Percentiles rank a stretch among this genome's conserved stretches.
These are phyloP conservation scores for Eutrema japonicum DNA, from an alignment of 345 rosid genomes.

Conservation along the genomic window DNA sequence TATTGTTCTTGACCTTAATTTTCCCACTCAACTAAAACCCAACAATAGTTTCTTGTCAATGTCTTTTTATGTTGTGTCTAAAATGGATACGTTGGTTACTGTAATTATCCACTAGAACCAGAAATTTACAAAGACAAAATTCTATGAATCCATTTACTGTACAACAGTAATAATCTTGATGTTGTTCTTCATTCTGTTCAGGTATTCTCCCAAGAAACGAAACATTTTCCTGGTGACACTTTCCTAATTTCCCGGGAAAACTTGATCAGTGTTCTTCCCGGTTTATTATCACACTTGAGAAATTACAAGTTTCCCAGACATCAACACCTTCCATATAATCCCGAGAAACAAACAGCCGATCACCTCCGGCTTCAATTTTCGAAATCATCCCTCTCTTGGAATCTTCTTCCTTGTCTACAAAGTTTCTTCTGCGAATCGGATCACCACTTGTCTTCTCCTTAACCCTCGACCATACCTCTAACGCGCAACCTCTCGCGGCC, in stretches of 20 bases:
- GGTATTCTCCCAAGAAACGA: background rate
- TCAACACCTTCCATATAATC: constrained; percentile 80
- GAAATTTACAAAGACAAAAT: constrained; percentile 9
- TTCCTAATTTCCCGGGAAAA: background rate
- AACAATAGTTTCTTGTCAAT: constrained; percentile 4
- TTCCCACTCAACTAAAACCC: constrained; percentile 36
- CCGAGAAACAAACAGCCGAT: constrained; percentile 76
- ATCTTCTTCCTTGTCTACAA: constrained; percentile 70
- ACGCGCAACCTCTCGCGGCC: constrained; percentile 69
- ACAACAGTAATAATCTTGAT: background rate
- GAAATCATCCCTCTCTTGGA: constrained; percentile 66
- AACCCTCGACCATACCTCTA: constrained; percentile 87
- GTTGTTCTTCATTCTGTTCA: background rate
- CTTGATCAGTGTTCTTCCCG: background rate
- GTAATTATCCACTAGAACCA: constrained; percentile 12
- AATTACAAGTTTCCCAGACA: constrained; percentile 79
- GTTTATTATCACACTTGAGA: constrained; percentile 35
- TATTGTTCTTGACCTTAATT: constrained; percentile 56
- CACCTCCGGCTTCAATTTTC: constrained; percentile 80
- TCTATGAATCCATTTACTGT: constrained; percentile 6
- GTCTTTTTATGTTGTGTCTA: background rate
- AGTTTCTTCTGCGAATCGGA: constrained; percentile 61
- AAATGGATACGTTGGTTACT: background rate
- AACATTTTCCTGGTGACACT: background rate
- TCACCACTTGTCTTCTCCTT: constrained; percentile 34